Conservation (phyloP, 140 eudicot genomes). For the Stevia rebaudiana region DNA sequence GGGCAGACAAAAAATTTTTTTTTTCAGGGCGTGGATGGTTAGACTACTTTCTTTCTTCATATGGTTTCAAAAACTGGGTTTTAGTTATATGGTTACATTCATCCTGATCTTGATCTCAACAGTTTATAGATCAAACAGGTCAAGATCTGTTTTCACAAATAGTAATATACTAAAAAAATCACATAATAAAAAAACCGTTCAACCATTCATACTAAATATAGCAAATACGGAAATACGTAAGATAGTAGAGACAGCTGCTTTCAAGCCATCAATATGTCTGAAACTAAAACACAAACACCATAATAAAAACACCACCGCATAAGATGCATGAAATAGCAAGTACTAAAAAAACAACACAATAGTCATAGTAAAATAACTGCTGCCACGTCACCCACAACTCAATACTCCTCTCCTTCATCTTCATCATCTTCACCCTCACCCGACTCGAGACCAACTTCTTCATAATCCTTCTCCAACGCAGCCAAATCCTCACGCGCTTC, state of each 20-base stretch:
- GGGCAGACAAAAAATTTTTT: too few species aligned
- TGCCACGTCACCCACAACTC: constrained; percentile 10
- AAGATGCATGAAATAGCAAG: background rate
- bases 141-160: too few species aligned
- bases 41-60: too few species aligned
- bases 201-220: background rate
- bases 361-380: background rate
- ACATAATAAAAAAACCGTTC: background rate
- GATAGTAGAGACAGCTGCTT: background rate
- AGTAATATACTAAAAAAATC: background rate
- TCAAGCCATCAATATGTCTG: background rate
- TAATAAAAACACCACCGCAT: background rate
- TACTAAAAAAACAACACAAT: constrained; percentile 12
- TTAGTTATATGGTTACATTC: too few species aligned
- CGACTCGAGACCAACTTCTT: constrained; percentile 39
- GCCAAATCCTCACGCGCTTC: constrained; percentile 51
- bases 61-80: too few species aligned
- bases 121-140: too few species aligned
- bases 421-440: constrained; percentile 41
- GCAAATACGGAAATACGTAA: background rate
- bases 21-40: too few species aligned
- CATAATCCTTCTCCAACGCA: constrained; percentile 45
- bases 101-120: too few species aligned
- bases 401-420: constrained; percentile 40
- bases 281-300: background rate